Conservation (phyloP, 2,329 filamentous ascomycete genomes). For the Microcyclospora tardicrescens region DNA sequence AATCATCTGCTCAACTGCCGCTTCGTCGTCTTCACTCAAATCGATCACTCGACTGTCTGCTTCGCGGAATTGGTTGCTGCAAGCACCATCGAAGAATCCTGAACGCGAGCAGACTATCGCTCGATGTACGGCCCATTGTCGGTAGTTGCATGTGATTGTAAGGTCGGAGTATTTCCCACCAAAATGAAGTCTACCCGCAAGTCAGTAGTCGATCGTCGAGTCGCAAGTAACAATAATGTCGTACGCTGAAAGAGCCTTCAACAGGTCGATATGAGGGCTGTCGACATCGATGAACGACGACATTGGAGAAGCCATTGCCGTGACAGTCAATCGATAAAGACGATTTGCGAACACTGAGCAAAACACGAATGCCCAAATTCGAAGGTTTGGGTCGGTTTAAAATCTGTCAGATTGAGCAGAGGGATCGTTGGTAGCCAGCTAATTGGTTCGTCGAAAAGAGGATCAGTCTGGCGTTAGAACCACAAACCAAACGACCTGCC, state of each 20-base stretch:
- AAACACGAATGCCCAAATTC: too few species aligned
- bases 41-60: conserved; percentile 23
- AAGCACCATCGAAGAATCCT: conserved; percentile 31
- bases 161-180: conserved; percentile 35
- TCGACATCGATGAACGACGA: conserved; percentile 1
- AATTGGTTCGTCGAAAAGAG: too few species aligned
- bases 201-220: too few species aligned
- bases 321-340: too few species aligned
- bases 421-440: too few species aligned
- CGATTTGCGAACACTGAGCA: too few species aligned
- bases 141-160: conserved; percentile 33
- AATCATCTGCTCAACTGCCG: conserved; percentile 28
- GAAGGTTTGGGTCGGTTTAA: too few species aligned
- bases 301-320: conserved; percentile 1
- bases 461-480: too few species aligned
- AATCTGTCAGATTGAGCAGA: too few species aligned
- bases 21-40: conserved; percentile 26
- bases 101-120: conserved; percentile 37
- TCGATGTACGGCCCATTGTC: conserved; percentile 35
- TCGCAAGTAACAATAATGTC: conserved; percentile 5
- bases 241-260: conserved; percentile 36
- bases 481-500: too few species aligned
- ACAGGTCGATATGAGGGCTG: conserved; percentile 17
- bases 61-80: conserved; percentile 23
- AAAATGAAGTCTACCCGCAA: conserved; percentile 18